phyloP scores from a whole-genome alignment of 2,329 filamentous ascomycete species.

The Escovopsis sp. region DNA sequence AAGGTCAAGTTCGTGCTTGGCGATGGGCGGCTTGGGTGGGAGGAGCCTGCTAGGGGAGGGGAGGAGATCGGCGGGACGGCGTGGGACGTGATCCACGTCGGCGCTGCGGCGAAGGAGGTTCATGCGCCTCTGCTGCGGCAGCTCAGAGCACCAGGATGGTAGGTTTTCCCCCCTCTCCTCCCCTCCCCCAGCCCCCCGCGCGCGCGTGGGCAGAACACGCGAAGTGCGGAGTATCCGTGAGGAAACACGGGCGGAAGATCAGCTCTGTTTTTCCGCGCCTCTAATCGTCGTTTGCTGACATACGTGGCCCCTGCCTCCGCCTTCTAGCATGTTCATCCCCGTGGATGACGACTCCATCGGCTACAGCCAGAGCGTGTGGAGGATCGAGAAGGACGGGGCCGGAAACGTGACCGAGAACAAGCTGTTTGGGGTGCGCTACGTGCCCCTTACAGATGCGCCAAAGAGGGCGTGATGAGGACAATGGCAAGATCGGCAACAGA shows the following conservation, averaged over 20 bases:
- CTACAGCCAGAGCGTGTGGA: constrained; percentile 51
- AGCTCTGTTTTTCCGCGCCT: too few species aligned
- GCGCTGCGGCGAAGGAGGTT: constrained; percentile 63
- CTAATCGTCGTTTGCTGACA: neutral
- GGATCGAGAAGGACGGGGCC: constrained; percentile 54
- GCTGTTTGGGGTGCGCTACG: constrained; percentile 59
- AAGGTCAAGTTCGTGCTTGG: constrained; percentile 58
- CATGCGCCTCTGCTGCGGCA: constrained; percentile 63
- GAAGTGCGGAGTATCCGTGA: too few species aligned
- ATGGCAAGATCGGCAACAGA: too few species aligned
- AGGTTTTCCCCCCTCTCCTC: constrained; percentile 9
- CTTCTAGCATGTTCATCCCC: constrained; percentile 55
- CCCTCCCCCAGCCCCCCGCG: too few species aligned
- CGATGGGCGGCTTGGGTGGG: constrained; percentile 53
- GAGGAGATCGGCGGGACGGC: constrained; percentile 33
- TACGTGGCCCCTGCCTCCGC: neutral
- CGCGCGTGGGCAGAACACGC: too few species aligned
- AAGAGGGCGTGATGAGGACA: constrained; percentile 4
- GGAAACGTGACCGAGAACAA: constrained; percentile 46
- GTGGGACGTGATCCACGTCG: constrained; percentile 93
- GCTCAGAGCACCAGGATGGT: constrained; percentile 59
- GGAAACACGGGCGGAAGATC: too few species aligned
- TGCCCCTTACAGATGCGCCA: constrained; percentile 60
- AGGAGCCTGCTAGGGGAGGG: constrained; percentile 29
- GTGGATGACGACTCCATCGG: constrained; percentile 39